Evolutionary conservation across 257 asterid genomes (phyloP).

Genomic region (Capsicum baccatum): DNA sequence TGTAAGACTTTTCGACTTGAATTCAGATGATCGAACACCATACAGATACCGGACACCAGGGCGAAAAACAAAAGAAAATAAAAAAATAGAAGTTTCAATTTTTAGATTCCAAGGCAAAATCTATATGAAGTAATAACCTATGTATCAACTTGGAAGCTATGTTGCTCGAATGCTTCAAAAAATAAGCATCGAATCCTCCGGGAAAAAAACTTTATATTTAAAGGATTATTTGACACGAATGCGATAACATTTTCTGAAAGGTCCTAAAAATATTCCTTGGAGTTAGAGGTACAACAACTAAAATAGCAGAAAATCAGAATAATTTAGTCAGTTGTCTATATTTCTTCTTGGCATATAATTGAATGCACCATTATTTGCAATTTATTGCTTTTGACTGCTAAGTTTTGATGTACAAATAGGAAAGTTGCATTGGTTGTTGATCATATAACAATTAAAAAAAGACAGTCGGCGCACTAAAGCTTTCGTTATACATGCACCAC

Average conservation of each 20-base stretch:
- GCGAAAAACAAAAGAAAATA: background rate
- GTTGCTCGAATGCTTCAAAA: too few species aligned
- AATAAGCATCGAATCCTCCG: background rate
- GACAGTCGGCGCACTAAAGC: too few species aligned
- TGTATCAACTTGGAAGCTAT: too few species aligned
- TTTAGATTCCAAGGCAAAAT: background rate
- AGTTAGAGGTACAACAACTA: background rate
- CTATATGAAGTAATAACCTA: background rate
- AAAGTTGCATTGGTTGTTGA: background rate
- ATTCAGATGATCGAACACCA: too few species aligned
- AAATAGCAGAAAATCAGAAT: background rate
- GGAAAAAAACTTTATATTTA: background rate
- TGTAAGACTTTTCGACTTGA: too few species aligned
- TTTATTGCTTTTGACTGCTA: background rate
- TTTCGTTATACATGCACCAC: too few species aligned
- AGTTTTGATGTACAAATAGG: background rate
- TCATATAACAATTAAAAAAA: background rate
- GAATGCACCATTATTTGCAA: conserved; percentile 6
- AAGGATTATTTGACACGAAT: too few species aligned
- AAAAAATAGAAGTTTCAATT: background rate
- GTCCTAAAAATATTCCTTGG: background rate
- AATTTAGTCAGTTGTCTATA: background rate
- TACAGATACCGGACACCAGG: too few species aligned
- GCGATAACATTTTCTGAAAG: too few species aligned
- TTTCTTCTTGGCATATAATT: background rate